Conservation (phyloP, 164 flowering plant species). For the Magnolia sinica region DNA sequence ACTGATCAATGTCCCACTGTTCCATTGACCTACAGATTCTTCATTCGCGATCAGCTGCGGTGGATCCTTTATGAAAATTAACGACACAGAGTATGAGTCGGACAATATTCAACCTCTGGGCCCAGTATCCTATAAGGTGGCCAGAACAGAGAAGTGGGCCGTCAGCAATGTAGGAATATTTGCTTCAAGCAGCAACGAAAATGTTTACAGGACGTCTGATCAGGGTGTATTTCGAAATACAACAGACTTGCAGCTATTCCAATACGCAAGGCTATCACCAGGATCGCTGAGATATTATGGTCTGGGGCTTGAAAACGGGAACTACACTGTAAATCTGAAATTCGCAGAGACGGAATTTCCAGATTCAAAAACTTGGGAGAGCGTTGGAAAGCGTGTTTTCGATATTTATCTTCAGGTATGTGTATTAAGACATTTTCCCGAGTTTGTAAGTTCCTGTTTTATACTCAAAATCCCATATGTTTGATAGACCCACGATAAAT, state of each 20-base stretch:
- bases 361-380: slow-evolving; percentile 41
- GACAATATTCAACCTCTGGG: slow-evolving; percentile 62
- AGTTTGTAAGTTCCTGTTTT: not conserved
- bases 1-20: no score
- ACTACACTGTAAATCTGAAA: slow-evolving; percentile 57
- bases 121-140: slow-evolving; percentile 48
- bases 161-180: slow-evolving; percentile 70
- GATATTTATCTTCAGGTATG: slow-evolving; percentile 76
- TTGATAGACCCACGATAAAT: no score
- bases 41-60: slow-evolving; percentile 79
- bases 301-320: slow-evolving; percentile 79
- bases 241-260: slow-evolving; percentile 61
- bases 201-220: no score
- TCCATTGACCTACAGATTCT: slow-evolving; percentile 42
- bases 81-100: slow-evolving; percentile 34
- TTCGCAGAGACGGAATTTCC: slow-evolving; percentile 53
- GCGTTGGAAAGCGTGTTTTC: slow-evolving; percentile 72
- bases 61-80: slow-evolving; percentile 47
- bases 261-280: slow-evolving; percentile 62
- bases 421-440: not conserved
- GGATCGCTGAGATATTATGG: slow-evolving; percentile 81
- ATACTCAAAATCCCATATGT: no score
- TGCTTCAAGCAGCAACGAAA: no score
- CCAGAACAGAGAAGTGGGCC: slow-evolving; percentile 51
- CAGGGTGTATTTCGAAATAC: slow-evolving; percentile 37